Percentiles rank a stretch among this genome's conserved stretches.
These are phyloP conservation scores for Xylaria arbuscula DNA, from an alignment of 2,329 filamentous ascomycete genomes.

Conservation along the genomic window DNA sequence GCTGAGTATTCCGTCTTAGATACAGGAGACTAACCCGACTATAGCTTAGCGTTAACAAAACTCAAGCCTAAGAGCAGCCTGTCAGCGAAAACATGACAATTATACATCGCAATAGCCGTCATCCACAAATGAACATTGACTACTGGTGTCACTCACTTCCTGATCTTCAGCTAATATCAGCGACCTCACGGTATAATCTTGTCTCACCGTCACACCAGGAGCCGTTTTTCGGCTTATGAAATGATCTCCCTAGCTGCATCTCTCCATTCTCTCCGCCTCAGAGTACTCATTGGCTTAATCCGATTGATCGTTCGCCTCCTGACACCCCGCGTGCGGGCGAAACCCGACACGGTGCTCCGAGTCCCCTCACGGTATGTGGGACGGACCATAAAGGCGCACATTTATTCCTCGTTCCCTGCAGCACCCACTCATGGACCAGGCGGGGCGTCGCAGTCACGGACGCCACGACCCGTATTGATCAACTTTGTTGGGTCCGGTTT, in stretches of 20 bases:
- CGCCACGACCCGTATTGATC: conserved; percentile 47
- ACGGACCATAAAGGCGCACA: conserved; percentile 47
- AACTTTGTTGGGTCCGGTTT: conserved; percentile 54
- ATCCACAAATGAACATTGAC: neutral
- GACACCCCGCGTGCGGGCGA: conserved; percentile 21
- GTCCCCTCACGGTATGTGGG: conserved; percentile 47
- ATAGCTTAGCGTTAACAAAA: neutral
- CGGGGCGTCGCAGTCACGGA: neutral
- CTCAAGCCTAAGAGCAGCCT: neutral
- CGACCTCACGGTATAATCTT: neutral
- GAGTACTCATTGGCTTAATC: conserved; percentile 16
- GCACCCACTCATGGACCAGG: neutral
- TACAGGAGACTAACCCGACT: neutral
- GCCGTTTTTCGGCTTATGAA: conserved; percentile 4
- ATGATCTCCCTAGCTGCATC: conserved; percentile 21
- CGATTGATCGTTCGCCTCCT: conserved; percentile 22
- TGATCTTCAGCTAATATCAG: conserved; percentile 20
- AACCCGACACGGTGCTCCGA: conserved; percentile 29
- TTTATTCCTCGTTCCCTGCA: conserved; percentile 42
- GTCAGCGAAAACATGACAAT: neutral
- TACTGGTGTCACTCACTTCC: neutral
- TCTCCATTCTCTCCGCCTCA: conserved; percentile 25
- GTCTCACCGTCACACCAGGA: neutral
- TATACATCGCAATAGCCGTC: neutral
- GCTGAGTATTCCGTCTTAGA: neutral